phyloP scores from a whole-genome alignment of 306 rosid genomes.

The Prunus padus region DNA sequence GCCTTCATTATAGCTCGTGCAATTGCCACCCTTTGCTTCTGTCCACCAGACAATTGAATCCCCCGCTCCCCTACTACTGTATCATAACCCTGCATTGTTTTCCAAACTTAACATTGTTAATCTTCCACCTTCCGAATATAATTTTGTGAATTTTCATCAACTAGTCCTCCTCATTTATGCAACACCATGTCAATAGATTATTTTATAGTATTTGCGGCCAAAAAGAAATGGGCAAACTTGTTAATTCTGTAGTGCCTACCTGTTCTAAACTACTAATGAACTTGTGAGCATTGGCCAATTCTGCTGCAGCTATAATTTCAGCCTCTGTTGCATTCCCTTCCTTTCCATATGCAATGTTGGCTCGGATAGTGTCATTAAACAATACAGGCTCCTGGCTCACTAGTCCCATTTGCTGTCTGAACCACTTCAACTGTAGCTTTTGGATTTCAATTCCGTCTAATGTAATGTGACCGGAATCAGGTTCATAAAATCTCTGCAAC shows the following conservation, averaged over 20 bases:
- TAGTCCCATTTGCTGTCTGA: slow-evolving; percentile 65
- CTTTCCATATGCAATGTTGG: slow-evolving; percentile 66
- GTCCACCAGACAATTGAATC: slow-evolving; percentile 59
- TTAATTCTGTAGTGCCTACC: slow-evolving; percentile 27
- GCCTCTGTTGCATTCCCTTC: slow-evolving; percentile 57
- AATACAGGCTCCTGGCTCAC: slow-evolving; percentile 71
- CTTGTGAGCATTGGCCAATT: slow-evolving; percentile 60
- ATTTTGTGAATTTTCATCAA: background rate
- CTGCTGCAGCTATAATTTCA: slow-evolving; percentile 58
- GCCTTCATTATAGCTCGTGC: slow-evolving; percentile 62
- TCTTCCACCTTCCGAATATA: background rate
- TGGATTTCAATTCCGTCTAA: slow-evolving; percentile 55
- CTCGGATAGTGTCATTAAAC: slow-evolving; percentile 59
- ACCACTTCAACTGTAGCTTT: slow-evolving; percentile 52
- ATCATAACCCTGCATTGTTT: slow-evolving; percentile 56
- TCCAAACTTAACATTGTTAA: background rate
- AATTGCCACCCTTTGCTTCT: slow-evolving; percentile 67
- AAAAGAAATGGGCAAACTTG: background rate
- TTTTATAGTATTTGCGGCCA: too few relatives aligned
- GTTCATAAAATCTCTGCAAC: slow-evolving; percentile 66
- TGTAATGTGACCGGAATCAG: slow-evolving; percentile 58
- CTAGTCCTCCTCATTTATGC: background rate
- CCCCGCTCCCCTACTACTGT: slow-evolving; percentile 60
- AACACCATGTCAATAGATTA: background rate
- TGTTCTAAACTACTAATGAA: slow-evolving; percentile 64